Conservation (phyloP, 2,329 filamentous ascomycete species). For the Diaporthe ampelina region DNA sequence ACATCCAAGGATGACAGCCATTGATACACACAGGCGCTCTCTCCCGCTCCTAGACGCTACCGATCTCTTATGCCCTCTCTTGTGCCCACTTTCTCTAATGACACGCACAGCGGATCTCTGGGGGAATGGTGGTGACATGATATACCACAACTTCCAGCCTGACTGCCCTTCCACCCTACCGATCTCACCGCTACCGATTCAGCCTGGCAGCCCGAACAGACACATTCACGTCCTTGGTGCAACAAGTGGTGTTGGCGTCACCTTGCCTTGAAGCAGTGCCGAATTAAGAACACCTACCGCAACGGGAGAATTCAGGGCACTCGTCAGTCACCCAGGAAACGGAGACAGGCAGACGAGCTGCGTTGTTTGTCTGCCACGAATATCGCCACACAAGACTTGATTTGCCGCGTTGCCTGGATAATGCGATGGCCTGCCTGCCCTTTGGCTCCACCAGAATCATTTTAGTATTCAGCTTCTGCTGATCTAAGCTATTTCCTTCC, state of each 20-base stretch:
- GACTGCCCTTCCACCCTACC: not conserved
- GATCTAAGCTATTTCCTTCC: not conserved
- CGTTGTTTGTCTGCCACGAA: not conserved
- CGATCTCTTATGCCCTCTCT: conserved; percentile 18
- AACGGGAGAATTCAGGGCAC: not conserved
- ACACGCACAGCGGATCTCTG: conserved; percentile 11
- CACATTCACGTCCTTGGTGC: conserved; percentile 1
- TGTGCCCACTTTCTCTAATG: not conserved
- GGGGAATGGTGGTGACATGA: not conserved
- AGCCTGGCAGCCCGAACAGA: conserved; percentile 1
- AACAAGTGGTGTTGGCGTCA: conserved; percentile 27
- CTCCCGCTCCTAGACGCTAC: not conserved
- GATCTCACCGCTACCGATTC: not conserved
- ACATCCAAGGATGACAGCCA: not conserved
- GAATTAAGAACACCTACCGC: conserved; percentile 2
- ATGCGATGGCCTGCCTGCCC: not conserved
- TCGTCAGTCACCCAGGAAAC: not conserved
- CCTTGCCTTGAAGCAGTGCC: conserved; percentile 29
- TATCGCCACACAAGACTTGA: not conserved
- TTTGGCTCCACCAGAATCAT: not conserved
- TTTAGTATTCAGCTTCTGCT: not conserved
- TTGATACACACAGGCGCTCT: conserved; percentile 1
- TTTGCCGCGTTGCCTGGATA: not conserved
- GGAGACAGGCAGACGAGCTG: not conserved
- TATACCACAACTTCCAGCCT: conserved; percentile 4